Evolutionary conservation across 768 basidiomycete genomes (phyloP).

Genomic region (Calocybe gangraenosa): DNA sequence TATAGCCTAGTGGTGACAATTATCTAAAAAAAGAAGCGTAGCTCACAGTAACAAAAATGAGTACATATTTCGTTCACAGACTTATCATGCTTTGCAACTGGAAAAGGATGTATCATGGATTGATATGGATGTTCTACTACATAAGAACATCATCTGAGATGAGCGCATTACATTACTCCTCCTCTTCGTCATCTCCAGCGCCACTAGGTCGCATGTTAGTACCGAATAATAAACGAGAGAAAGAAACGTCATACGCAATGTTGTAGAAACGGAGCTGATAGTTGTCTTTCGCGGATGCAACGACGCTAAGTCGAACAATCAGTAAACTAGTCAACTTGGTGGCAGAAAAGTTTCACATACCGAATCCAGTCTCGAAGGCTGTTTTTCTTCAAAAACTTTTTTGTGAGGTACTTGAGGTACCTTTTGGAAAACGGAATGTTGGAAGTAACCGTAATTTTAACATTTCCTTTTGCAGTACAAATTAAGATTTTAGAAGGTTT

Average conservation of each 20-base stretch:
- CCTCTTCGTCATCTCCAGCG: constrained; percentile 27
- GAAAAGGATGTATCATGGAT: too few species aligned
- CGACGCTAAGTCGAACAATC: constrained; percentile 50
- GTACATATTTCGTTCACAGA: too few species aligned
- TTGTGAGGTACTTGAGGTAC: constrained; percentile 98
- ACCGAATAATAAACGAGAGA: too few species aligned
- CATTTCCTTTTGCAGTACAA: constrained; percentile 49
- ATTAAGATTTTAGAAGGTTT: neutral
- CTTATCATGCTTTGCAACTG: too few species aligned
- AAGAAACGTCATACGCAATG: constrained; percentile 59
- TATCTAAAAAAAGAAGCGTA: too few species aligned
- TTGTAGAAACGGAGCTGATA: constrained; percentile 97
- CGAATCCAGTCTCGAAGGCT: constrained; percentile 95
- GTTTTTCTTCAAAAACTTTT: constrained; percentile 99
- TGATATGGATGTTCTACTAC: too few species aligned
- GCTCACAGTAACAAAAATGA: too few species aligned
- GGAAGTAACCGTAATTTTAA: constrained; percentile 81
- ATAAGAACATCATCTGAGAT: too few species aligned
- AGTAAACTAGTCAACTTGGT: constrained; percentile 3
- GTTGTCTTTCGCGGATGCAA: constrained; percentile 88
- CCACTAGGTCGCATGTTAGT: constrained; percentile 8
- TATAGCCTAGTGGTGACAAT: too few species aligned
- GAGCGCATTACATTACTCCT: constrained; percentile 15
- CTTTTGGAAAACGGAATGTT: constrained; percentile 92
- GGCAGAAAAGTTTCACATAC: constrained; percentile 29